These are phyloP conservation scores for Cytospora piceicola DNA, from an alignment of 2,329 filamentous ascomycete species.

Conservation along the genomic window DNA sequence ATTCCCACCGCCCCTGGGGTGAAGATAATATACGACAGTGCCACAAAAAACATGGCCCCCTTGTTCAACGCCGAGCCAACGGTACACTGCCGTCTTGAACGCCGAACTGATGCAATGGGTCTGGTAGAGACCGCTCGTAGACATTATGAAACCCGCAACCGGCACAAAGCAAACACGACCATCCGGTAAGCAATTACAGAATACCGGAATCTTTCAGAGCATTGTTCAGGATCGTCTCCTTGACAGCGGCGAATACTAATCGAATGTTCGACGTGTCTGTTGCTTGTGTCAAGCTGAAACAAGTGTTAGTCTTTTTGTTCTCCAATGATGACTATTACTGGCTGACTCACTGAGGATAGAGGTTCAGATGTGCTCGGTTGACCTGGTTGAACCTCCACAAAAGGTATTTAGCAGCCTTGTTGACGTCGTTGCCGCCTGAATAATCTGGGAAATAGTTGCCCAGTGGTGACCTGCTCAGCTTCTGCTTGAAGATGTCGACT, in stretches of 20 bases:
- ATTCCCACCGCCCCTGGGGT: constrained; percentile 5
- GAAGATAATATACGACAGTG: constrained; percentile 13
- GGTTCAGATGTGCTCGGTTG: constrained; percentile 90
- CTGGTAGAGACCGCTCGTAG: constrained; percentile 30
- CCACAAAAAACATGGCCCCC: background rate
- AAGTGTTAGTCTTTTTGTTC: constrained; percentile 32
- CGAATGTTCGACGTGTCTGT: constrained; percentile 99
- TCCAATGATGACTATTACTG: background rate
- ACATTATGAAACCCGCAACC: constrained; percentile 22
- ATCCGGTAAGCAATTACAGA: constrained; percentile 58
- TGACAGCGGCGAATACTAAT: constrained; percentile 95
- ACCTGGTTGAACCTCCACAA: constrained; percentile 99
- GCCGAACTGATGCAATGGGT: constrained; percentile 30
- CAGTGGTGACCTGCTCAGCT: constrained; percentile 84
- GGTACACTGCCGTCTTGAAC: constrained; percentile 27
- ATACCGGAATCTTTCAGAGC: constrained; percentile 98
- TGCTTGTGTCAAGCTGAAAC: constrained; percentile 85
- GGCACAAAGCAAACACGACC: constrained; percentile 20
- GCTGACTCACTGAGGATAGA: constrained; percentile 89
- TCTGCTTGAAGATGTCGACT: constrained; percentile 96
- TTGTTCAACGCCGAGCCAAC: constrained; percentile 27
- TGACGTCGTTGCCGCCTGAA: constrained; percentile 95
- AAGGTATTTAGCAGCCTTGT: constrained; percentile 95
- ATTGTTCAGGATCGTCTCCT: constrained; percentile 98
- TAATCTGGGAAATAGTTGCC: constrained; percentile 98